Evolutionary conservation across 2,329 filamentous ascomycete species (phyloP).

Genomic region (Alternaria panax): DNA sequence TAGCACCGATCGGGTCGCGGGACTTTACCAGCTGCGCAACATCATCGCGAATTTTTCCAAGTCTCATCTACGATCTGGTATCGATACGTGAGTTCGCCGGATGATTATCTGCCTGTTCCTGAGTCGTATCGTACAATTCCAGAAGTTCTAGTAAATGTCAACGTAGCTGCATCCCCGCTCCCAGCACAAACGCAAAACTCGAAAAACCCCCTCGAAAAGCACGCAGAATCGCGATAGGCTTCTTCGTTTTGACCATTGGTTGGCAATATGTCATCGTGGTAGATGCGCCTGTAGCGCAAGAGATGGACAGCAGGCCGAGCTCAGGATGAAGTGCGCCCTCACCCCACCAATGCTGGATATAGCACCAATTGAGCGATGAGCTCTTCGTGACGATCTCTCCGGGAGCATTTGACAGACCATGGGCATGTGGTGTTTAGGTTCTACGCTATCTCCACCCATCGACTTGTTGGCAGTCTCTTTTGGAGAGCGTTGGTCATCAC

Average conservation of each 20-base stretch:
- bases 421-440: not conserved
- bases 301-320: not conserved
- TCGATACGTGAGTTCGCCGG: too few species aligned
- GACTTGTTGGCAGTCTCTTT: too few species aligned
- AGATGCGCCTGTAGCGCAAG: not conserved
- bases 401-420: not conserved
- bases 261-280: not conserved
- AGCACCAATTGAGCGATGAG: not conserved
- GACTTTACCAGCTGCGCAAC: not conserved
- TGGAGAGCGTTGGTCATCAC: not conserved
- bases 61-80: too few species aligned
- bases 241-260: too few species aligned
- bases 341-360: not conserved
- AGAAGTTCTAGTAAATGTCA: not conserved
- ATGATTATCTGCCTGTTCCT: too few species aligned
- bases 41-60: not conserved
- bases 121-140: not conserved
- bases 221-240: too few species aligned
- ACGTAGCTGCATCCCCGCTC: not conserved
- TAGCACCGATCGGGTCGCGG: conserved; percentile 22
- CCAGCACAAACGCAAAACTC: not conserved
- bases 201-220: too few species aligned
- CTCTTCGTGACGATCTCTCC: not conserved
- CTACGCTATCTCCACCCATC: not conserved
- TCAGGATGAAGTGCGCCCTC: not conserved